A percentile compares a stretch with the other conserved stretches of the same genome.
These are phyloP conservation scores for Sisymbrium irio DNA, from an alignment of 345 rosid species.

Conservation along the genomic window DNA sequence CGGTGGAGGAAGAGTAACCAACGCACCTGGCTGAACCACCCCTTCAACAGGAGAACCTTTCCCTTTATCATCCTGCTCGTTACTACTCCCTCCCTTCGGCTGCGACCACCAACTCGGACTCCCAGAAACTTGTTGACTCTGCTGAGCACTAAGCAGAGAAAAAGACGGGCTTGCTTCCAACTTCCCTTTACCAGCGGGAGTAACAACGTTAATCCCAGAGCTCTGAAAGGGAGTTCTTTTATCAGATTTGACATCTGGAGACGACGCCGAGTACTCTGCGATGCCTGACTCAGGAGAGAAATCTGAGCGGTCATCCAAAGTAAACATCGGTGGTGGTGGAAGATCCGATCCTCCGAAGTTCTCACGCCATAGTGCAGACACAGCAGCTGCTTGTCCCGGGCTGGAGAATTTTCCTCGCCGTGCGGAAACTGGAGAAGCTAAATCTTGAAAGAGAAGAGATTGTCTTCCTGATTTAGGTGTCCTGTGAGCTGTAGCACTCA, in stretches of 20 bases:
- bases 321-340: conserved; percentile 92
- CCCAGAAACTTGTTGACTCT: conserved; percentile 57
- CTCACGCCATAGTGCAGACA: conserved; percentile 97
- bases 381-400: conserved; percentile 89
- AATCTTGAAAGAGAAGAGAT: conserved; percentile 80
- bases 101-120: conserved; percentile 81
- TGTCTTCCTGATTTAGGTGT: conserved; percentile 85
- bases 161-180: conserved; percentile 62
- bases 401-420: conserved; percentile 74
- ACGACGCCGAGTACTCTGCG: conserved; percentile 67
- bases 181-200: conserved; percentile 58
- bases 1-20: conserved; percentile 87
- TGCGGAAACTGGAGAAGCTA: conserved; percentile 80
- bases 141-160: conserved; percentile 55
- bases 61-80: conserved; percentile 81
- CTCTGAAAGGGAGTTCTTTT: conserved; percentile 51
- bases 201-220: conserved; percentile 53
- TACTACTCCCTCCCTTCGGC: conserved; percentile 41
- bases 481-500: conserved; percentile 59
- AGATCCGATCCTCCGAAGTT: conserved; percentile 81
- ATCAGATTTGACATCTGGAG: conserved; percentile 68
- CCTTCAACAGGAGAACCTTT: conserved; percentile 94
- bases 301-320: conserved; percentile 85
- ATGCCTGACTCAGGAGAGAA: conserved; percentile 89
- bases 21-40: conserved; percentile 75